Evolutionary conservation across 1,284 basidiomycete genomes (phyloP), one percentile per base, ranked within the genome.

Genomic region (Neonothopanus nambi): DNA sequence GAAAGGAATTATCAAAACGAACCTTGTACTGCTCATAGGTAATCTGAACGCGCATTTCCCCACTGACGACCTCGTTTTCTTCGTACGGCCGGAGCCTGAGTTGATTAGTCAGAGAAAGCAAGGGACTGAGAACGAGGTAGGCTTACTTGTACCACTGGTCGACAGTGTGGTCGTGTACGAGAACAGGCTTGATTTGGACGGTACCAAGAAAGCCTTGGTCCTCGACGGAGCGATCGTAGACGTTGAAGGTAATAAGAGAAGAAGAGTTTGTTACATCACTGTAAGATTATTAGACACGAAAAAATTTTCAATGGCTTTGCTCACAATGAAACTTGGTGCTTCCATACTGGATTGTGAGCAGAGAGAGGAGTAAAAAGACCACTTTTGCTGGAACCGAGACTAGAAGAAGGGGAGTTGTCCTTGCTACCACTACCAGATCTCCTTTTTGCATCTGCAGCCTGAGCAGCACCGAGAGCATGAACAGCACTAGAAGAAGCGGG

Each of bases 271-370:
- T 97, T 45, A 99, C 92, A 73, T 99, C 97, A 77, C 94, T 97
- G 62, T 23, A n/a, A 23, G 35, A 45, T 12, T 18, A 20, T 1
- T 41, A 15, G n/a, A 43, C 20, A 50, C 24, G 30, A 54, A 57
- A 47, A 46, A 62, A 50, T 24, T 51, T 33, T 47, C 15, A 35
- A 82, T n/a, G n/a, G n/a, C n/a, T n/a, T n/a, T n/a, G n/a, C 93
- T 75, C 71, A 95, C 94, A 98, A 98, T 37, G 92, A 89, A 44
- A 98, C 96, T 71, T 98, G 90, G 71, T 98, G 95, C 75, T 99
- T 98, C 97, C 97, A 99, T 15, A 96, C 88, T 11, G 97, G 96
- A 74, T 95, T 98, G 67, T 92, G 85, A 39, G 90, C 78, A 43
- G 82, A 84, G 47, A 81, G 70, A 53, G 82, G 77, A 56, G 82